Base-by-base conservation (phyloP, 2,329 filamentous ascomycete species). In the Fusarium setosum region DNA sequence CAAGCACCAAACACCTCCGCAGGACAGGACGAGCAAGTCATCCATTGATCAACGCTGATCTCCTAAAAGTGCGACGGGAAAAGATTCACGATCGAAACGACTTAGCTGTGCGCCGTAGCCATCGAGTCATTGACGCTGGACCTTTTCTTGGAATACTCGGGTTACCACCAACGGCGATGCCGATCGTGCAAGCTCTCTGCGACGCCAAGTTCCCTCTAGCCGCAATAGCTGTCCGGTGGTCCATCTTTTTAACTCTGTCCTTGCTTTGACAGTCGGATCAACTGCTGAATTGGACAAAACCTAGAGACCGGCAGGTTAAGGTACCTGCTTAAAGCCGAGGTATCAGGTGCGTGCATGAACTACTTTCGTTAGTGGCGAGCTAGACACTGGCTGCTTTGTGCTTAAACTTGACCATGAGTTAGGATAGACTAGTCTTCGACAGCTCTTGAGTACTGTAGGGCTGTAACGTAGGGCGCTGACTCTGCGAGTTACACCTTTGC, bases 11-110 rank as follows among this genome's bases (percentile, higher is more conserved):
- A 58, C 42, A 51, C 48, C 10, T n/a, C n/a, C n/a, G n/a, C n/a
- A n/a, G n/a, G n/a, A 51, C 38, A 41, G 35, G 50, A 49, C 20
- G 44, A 50, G 41, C 48, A 56, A 50, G 47, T 26, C n/a, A 35
- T 53, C 47, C 50, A 50, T 47, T 42, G 34, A 61, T 67, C 63
- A 53, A 38, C 38, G 15, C 18, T 42, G 60, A 61, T 67, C 56
- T 49, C 56, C 44, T 41, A 38, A 31, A 61, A 42, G 15, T 48
- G 47, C 52, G 41, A 61, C 55, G 23, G 21, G 13, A 47, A 56
- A 38, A 17, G 38, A 52, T 49, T 67, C 64, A 57, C 17, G 40
- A 18, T 24, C n/a, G 31, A n/a, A 26, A 37, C 21, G n/a, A 17
- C 26, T 29, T n/a, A n/a, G n/a, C n/a, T n/a, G n/a, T n/a, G n/a